Conservation (phyloP, 257 asterid species). For the Salvia rosmarinus region DNA sequence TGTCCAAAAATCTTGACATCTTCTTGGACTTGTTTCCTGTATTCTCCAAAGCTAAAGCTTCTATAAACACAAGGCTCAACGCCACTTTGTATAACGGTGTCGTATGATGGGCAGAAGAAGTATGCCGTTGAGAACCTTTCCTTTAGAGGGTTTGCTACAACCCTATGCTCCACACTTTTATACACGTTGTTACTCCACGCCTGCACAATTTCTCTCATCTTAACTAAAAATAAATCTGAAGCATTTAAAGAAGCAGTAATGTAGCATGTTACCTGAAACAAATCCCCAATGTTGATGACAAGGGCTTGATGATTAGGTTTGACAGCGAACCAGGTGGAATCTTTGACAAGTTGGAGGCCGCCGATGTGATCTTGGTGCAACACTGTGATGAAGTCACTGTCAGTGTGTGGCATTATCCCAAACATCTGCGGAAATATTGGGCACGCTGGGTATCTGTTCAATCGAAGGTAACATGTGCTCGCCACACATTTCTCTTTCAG, state of each 20-base stretch:
- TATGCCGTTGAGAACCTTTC: conserved; percentile 86
- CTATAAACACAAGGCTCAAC: conserved; percentile 58
- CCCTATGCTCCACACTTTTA: conserved; percentile 87
- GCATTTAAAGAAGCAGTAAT: no score
- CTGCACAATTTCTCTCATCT: no score
- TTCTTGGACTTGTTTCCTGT: conserved; percentile 69
- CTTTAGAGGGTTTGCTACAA: conserved; percentile 61
- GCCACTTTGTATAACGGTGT: conserved; percentile 56
- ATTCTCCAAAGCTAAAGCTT: conserved; percentile 78
- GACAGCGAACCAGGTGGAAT: conserved; percentile 89
- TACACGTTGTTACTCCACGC: conserved; percentile 95
- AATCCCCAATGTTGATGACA: conserved; percentile 83
- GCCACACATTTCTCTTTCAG: conserved; percentile 68
- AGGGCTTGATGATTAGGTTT: conserved; percentile 79
- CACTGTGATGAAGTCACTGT: conserved; percentile 87
- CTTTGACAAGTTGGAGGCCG: conserved; percentile 80
- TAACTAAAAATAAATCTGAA: no score
- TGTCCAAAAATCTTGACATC: conserved; percentile 76
- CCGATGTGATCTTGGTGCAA: conserved; percentile 85
- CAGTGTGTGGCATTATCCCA: conserved; percentile 93
- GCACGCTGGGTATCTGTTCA: conserved; percentile 84
- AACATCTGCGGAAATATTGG: conserved; percentile 56
- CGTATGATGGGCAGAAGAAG: conserved; percentile 83
- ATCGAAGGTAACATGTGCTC: conserved; percentile 72
- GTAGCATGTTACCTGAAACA: conserved; percentile 61